Base-by-base conservation (phyloP, 371 early-diverging fungal genomes). In the Actinomortierella ambigua region DNA sequence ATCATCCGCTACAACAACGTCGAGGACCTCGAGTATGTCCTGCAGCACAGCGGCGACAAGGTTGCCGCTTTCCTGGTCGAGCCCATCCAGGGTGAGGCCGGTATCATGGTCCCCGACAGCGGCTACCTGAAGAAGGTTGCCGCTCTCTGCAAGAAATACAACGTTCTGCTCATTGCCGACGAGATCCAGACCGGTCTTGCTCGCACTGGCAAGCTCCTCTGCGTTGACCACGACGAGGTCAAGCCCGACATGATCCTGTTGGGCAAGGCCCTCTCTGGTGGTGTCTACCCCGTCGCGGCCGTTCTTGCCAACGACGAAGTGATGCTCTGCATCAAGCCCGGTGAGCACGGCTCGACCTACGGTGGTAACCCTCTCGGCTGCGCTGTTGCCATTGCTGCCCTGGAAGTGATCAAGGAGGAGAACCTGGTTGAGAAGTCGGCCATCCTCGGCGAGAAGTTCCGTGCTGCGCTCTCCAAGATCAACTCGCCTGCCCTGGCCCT, bases 51-150 rank as follows among this genome's bases (percentile, higher is more conserved):
- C 68, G 95, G 95, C 57, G 76, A 87, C 57, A 78, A 88, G 47
- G 91, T 95, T 3, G 95, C 94, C 46, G 98, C 88, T 13, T 96
- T 98, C 82, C 83, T 99, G 57, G 92, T 98, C 20, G 99, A 98
- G 81, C 99, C 99, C 26, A 96, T 98, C 78, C 99, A 98, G 81
- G 99, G 99, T 63, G 99, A 98, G 84, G 98, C 98, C 26, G 97
- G 89, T 69, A 95, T 98, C 75, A 85, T 89, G 75, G 93, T 97
- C 3, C 97, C 99, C n/a, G 94, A 93, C 64, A 85, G 90, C 0
- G 98, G 95, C 11, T 98, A 96, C 80, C 81, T 98, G 52, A 83
- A 85, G 69, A 83, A 84, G 59, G 88, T 88, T 67, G 86, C 90
- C 62, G 93, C 90, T 18, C 85, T 97, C 42, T 98, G 98, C 90